phyloP scores from a whole-genome alignment of 106 monocot genomes.

The Dendrobium catenatum region DNA sequence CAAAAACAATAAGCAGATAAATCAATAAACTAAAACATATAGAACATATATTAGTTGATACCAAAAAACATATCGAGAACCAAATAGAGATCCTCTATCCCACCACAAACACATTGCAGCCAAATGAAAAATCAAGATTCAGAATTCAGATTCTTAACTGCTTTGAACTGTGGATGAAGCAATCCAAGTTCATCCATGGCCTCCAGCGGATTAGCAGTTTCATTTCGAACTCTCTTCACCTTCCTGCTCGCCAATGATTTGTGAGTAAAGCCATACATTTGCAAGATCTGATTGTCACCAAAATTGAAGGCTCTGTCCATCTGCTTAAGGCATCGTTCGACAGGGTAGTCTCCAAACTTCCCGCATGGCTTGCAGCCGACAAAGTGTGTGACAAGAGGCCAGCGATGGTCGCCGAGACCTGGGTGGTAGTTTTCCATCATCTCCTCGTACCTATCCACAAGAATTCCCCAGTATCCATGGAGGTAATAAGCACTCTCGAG shows the following conservation, averaged over 20 bases:
- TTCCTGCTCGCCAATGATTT: slow-evolving; percentile 46
- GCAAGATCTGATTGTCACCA: slow-evolving; percentile 63
- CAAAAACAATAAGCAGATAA: too few species aligned
- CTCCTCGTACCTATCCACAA: slow-evolving; percentile 62
- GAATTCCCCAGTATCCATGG: slow-evolving; percentile 92
- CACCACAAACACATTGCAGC: background rate
- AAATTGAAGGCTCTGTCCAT: slow-evolving; percentile 64
- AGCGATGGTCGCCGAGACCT: slow-evolving; percentile 52
- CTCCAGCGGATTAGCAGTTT: slow-evolving; percentile 47
- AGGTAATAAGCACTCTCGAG: slow-evolving; percentile 86
- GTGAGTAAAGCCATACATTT: slow-evolving; percentile 83
- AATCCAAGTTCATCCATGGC: slow-evolving; percentile 45
- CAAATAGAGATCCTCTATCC: too few species aligned
- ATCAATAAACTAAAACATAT: too few species aligned
- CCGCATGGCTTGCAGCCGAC: slow-evolving; percentile 73
- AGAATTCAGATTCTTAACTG: slow-evolving; percentile 24
- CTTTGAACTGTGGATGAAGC: slow-evolving; percentile 77
- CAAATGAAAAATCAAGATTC: slow-evolving; percentile 3
- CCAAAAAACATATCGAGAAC: too few species aligned
- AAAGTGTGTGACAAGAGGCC: slow-evolving; percentile 58
- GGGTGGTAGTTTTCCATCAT: slow-evolving; percentile 58
- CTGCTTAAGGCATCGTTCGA: slow-evolving; percentile 55
- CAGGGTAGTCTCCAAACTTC: slow-evolving; percentile 82
- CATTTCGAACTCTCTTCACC: slow-evolving; percentile 73
- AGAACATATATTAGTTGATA: too few species aligned